These are phyloP conservation scores for Calonectria hawksworthii DNA, from an alignment of 2,329 filamentous ascomycete genomes.

Conservation along the genomic window DNA sequence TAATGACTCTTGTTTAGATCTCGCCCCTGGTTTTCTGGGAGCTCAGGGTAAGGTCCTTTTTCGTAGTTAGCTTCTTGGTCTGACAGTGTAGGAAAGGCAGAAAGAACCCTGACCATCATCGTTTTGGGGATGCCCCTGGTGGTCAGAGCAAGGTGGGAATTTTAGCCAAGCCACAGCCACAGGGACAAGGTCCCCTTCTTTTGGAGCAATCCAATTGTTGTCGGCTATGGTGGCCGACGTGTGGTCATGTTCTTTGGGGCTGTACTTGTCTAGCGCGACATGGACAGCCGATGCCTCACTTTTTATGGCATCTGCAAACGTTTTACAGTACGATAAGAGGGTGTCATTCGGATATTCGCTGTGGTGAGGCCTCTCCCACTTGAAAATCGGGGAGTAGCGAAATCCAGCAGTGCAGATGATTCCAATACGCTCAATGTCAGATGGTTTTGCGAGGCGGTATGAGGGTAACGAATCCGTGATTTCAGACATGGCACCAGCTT, in stretches of 20 bases:
- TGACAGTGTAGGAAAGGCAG: neutral
- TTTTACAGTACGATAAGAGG: neutral
- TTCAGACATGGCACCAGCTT: neutral
- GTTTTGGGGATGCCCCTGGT: neutral
- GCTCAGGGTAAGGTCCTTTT: neutral
- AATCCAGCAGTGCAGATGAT: slow-evolving; percentile 1
- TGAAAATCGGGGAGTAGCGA: neutral
- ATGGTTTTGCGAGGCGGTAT: neutral
- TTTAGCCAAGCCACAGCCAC: neutral
- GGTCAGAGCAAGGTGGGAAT: neutral
- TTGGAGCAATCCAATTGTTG: neutral
- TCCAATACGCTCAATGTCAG: neutral
- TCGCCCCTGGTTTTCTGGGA: neutral
- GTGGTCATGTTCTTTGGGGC: neutral
- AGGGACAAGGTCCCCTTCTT: neutral
- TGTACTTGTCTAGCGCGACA: neutral
- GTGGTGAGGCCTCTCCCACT: neutral
- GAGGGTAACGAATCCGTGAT: neutral
- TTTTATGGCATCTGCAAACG: neutral
- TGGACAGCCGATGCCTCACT: neutral
- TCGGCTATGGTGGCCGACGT: neutral
- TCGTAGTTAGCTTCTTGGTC: neutral
- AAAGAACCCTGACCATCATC: neutral
- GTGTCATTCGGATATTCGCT: neutral
- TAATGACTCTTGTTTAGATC: neutral